A percentile compares a stretch with the other conserved stretches of the same genome.
Conservation (phyloP, 257 asterid species). For the Forsythia suspensa region DNA sequence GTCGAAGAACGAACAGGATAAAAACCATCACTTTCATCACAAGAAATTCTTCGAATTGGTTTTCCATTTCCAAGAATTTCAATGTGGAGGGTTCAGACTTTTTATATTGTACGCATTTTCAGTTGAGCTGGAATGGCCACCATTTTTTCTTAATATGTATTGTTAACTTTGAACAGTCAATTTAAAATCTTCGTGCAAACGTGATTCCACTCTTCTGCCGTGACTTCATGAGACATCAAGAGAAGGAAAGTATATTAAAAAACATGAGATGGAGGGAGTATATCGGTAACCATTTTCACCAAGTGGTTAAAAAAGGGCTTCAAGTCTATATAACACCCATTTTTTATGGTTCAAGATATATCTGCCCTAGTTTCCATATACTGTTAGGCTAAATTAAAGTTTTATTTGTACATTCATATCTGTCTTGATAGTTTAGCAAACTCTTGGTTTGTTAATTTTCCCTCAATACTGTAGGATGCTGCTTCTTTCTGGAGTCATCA, state of each 20-base stretch:
- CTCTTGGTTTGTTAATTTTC: slow-evolving; percentile 15
- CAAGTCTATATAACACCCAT: background rate
- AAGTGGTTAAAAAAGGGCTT: too few species aligned
- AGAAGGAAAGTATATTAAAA: background rate
- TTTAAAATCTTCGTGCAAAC: background rate
- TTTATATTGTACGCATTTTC: background rate
- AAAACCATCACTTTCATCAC: background rate
- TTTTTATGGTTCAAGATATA: background rate
- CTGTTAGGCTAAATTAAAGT: slow-evolving; percentile 5
- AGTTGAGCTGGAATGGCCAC: background rate
- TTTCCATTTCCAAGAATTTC: background rate
- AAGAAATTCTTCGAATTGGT: background rate
- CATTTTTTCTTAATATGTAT: background rate
- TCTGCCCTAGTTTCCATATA: slow-evolving; percentile 10
- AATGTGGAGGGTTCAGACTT: background rate
- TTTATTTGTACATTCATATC: too few species aligned
- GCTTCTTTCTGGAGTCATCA: slow-evolving; percentile 98
- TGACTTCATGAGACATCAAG: background rate
- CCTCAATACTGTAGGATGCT: slow-evolving; percentile 68
- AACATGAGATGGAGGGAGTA: background rate
- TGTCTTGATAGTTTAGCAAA: slow-evolving; percentile 1
- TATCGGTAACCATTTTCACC: background rate
- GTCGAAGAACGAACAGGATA: background rate
- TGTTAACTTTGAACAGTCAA: background rate
- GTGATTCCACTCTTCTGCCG: background rate